A percentile compares a stretch with the other conserved stretches of the same genome.
These are phyloP conservation scores for Clavispora vitiphila DNA, from an alignment of 805 yeast genomes.

Conservation along the genomic window DNA sequence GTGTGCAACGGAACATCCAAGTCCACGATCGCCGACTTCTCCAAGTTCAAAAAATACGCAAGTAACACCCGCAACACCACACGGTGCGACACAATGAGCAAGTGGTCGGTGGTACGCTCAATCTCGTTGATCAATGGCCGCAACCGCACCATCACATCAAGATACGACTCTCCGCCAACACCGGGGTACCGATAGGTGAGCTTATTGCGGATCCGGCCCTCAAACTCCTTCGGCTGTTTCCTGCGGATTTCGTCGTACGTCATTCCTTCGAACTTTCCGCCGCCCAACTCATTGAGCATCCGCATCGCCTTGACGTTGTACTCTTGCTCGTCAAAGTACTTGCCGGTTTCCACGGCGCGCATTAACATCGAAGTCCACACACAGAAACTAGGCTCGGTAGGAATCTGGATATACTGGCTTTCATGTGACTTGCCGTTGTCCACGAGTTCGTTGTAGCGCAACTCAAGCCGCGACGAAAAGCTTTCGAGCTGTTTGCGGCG, in stretches of 20 bases:
- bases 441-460: constrained; percentile 33
- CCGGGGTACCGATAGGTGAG: constrained; percentile 91
- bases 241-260: constrained; percentile 82
- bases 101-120: constrained; percentile 86
- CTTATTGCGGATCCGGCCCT: constrained; percentile 70
- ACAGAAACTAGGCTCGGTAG: constrained; percentile 68
- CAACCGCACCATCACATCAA: constrained; percentile 87
- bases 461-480: constrained; percentile 42
- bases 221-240: constrained; percentile 71
- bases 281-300: constrained; percentile 90
- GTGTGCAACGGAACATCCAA: constrained; percentile 92
- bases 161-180: constrained; percentile 91
- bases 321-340: constrained; percentile 64
- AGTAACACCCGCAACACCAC: constrained; percentile 84
- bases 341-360: constrained; percentile 75
- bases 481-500: constrained; percentile 54
- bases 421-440: constrained; percentile 14
- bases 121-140: constrained; percentile 89
- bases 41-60: constrained; percentile 84
- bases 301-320: constrained; percentile 84
- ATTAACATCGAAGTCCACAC: constrained; percentile 90
- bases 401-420: constrained; percentile 24
- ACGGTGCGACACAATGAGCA: constrained; percentile 78
- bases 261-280: constrained; percentile 89
- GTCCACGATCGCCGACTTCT: constrained; percentile 76